Base-by-base conservation (phyloP, 2,329 filamentous ascomycete species). In the Coleophoma cylindrospora region DNA sequence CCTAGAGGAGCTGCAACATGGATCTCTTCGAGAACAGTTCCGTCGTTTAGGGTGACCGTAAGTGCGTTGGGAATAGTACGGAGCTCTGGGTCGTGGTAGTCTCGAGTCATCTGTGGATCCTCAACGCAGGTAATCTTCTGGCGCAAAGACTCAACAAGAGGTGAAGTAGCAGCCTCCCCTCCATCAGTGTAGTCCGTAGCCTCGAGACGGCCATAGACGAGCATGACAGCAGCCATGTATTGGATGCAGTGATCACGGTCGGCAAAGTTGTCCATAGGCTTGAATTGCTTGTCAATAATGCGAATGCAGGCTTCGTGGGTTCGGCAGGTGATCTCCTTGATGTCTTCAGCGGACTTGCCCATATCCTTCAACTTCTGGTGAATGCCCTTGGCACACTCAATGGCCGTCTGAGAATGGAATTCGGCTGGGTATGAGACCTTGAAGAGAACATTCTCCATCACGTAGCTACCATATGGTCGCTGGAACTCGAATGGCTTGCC, bases 221-320 rank as follows among this genome's bases (percentile, higher is more conserved):
- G 86, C 91, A 97, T 97, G 64, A 90, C 91, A 57, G 91, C 79
- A 67, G 90, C 89, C 94, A 99, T 99, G 83, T 99, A 99, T 77
- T 97, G 94, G 61, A 99, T 92, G 75, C 94, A 99, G 81, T 99
- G 94, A 74, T 99, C 94, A 66, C 94, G 91, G 75, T 99, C 94
- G 66, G 94, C 94, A 67, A 97, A 99, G 84, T 99, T 99, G 79
- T 96, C 91, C 89, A 99, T 95, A 62, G 91, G 86, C 82, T 96
- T 97, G 81, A 96, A 95, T 75, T 99, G 94, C 81, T 99, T 99
- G 82, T 99, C 94, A 65, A 99, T 99, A 74, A 99, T 99, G 65
- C 94, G 91, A 68, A 99, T 83, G 76, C 94, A 97, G 52, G 94
- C 94, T 74, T 99, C 94, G 76, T 99, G 94, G 9, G 94, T 99